Conservation (phyloP, 2,329 filamentous ascomycete species). For the Bipolaris oryzae region DNA sequence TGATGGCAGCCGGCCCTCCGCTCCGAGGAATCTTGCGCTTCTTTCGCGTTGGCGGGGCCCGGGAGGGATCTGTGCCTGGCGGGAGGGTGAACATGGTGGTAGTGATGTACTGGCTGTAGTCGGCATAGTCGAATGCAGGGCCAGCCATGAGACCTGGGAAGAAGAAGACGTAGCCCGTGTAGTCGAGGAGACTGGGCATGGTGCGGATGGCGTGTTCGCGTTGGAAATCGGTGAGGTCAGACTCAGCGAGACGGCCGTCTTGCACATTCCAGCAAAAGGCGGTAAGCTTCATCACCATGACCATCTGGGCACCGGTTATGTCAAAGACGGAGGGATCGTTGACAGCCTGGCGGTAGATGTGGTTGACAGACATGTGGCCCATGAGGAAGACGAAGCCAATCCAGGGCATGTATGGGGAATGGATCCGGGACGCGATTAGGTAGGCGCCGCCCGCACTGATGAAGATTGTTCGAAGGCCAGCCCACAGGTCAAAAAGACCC, state of each 20-base stretch:
- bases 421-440: conserved; percentile 78
- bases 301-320: conserved; percentile 95
- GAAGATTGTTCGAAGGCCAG: conserved; percentile 76
- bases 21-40: conserved; percentile 92
- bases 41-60: conserved; percentile 83
- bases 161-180: conserved; percentile 88
- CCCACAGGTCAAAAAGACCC: conserved; percentile 92
- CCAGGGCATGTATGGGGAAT: conserved; percentile 97
- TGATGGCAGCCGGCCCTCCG: conserved; percentile 80
- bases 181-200: conserved; percentile 80
- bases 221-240: conserved; percentile 84
- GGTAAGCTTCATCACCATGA: conserved; percentile 94
- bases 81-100: conserved; percentile 93
- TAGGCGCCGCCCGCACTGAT: conserved; percentile 83
- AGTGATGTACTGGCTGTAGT: conserved; percentile 91
- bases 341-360: conserved; percentile 78
- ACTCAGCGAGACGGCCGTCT: conserved; percentile 80
- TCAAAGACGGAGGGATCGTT: conserved; percentile 73
- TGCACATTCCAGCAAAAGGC: conserved; percentile 98
- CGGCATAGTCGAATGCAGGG: conserved; percentile 91
- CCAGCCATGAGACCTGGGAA: conserved; percentile 90
- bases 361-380: conserved; percentile 91
- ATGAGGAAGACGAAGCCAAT: conserved; percentile 91
- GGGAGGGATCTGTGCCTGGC: conserved; percentile 78
- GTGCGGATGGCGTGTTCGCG: conserved; percentile 77